Conservation (phyloP, 164 flowering plant species). For the Aristolochia californica region DNA sequence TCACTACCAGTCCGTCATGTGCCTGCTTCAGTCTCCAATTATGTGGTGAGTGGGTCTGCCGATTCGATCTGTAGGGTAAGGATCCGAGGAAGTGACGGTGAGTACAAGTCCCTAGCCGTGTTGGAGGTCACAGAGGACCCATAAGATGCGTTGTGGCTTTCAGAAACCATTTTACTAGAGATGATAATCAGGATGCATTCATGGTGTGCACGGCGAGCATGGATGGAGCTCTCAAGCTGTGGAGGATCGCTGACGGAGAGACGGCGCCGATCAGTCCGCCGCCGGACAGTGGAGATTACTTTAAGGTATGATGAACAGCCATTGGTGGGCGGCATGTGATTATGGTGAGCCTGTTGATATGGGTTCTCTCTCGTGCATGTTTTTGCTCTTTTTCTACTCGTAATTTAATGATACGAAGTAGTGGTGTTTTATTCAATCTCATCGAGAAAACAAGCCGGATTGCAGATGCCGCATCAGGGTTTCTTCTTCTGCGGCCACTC, state of each 20-base stretch:
- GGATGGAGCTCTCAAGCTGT: slow-evolving; percentile 9
- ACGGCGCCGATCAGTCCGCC: background rate
- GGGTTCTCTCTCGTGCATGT: too few relatives aligned
- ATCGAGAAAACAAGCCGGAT: too few relatives aligned
- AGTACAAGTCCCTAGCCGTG: slow-evolving; percentile 4
- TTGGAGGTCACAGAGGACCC: slow-evolving; percentile 9
- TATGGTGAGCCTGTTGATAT: too few relatives aligned
- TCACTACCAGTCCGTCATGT: slow-evolving; percentile 8
- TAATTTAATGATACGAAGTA: too few relatives aligned
- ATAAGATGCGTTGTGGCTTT: slow-evolving; percentile 5
- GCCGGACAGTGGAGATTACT: slow-evolving; percentile 17
- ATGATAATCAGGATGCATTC: slow-evolving; percentile 1
- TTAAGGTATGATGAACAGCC: slow-evolving; percentile 19
- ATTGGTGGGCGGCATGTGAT: too few relatives aligned
- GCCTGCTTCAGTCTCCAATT: slow-evolving; percentile 5
- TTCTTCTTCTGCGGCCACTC: too few relatives aligned
- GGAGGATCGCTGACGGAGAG: slow-evolving; percentile 4
- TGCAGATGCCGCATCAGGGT: too few relatives aligned
- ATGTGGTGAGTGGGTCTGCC: slow-evolving; percentile 12
- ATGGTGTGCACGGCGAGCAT: slow-evolving; percentile 9
- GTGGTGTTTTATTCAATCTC: too few relatives aligned
- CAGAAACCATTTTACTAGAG: background rate
- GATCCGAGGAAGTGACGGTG: slow-evolving; percentile 5
- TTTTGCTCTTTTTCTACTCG: too few relatives aligned
- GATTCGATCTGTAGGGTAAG: slow-evolving; percentile 8